Evolutionary conservation across 148 eudicot species (phyloP).

Genomic region (Cornus suecica): DNA sequence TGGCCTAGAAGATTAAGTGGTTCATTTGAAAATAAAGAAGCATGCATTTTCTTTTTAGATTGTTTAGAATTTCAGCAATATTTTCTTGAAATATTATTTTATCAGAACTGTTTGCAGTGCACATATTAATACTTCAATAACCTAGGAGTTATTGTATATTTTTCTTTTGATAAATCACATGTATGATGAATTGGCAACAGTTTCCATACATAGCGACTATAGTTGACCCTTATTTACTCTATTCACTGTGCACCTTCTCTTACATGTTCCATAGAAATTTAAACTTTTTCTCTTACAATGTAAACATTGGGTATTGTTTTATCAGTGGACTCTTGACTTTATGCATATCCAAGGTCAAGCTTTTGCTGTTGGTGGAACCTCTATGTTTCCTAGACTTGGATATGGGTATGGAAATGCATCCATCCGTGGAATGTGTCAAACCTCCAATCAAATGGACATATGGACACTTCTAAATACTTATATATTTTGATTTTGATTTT

Average conservation of each 20-base stretch:
- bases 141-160: background rate
- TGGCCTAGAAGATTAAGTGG: background rate
- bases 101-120: background rate
- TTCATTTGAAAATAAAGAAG: background rate
- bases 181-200: background rate
- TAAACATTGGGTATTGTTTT: background rate
- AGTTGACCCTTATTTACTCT: background rate
- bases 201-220: background rate
- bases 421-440: too few relatives aligned
- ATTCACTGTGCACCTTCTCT: background rate
- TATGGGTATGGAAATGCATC: too few relatives aligned
- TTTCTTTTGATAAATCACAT: background rate
- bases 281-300: background rate
- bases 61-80: background rate
- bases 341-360: background rate
- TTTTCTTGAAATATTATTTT: too few relatives aligned
- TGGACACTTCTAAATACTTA: too few relatives aligned
- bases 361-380: background rate
- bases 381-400: too few relatives aligned
- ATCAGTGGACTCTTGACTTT: background rate
- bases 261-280: background rate
- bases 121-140: too few relatives aligned
- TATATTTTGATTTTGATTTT: too few relatives aligned
- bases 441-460: too few relatives aligned
- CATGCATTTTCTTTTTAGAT: constrained; percentile 3